Evolutionary conservation across 2,329 filamentous ascomycete species (phyloP).

Genomic region (Cytospora piceae): DNA sequence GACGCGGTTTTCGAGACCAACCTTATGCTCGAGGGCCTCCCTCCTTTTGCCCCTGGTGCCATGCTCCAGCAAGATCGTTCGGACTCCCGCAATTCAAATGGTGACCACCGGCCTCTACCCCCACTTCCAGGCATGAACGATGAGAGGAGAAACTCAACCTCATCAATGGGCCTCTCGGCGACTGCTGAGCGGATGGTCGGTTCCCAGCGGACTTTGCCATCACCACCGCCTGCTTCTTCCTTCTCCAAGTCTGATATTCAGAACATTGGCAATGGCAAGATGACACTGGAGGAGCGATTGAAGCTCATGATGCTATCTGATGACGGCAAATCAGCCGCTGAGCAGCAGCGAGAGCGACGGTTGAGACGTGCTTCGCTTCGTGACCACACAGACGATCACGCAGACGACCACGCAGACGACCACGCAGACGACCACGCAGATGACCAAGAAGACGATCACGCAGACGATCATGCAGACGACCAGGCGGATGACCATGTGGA

Average conservation of each 20-base stretch:
- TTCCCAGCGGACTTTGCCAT: constrained; percentile 70
- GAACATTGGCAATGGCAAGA: constrained; percentile 72
- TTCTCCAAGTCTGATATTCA: constrained; percentile 76
- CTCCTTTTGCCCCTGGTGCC: constrained; percentile 49
- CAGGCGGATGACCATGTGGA: constrained; percentile 45
- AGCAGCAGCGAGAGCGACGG: constrained; percentile 69
- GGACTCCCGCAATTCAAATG: constrained; percentile 76
- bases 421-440: constrained; percentile 45
- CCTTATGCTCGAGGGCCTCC: constrained; percentile 62
- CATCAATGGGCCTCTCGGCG: constrained; percentile 67
- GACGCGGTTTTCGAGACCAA: constrained; percentile 75
- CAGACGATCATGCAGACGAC: constrained; percentile 46
- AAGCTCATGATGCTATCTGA: constrained; percentile 87
- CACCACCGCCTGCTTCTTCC: constrained; percentile 69
- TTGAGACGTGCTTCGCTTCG: constrained; percentile 65
- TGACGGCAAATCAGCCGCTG: constrained; percentile 64
- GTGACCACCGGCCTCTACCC: constrained; percentile 82
- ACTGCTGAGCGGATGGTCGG: constrained; percentile 73
- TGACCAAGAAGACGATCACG: constrained; percentile 49
- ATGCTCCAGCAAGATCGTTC: constrained; percentile 65
- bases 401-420: constrained; percentile 45
- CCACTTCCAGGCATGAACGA: constrained; percentile 51
- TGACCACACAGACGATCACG: constrained; percentile 44
- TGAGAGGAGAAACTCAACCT: constrained; percentile 52
- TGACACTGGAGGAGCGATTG: constrained; percentile 84